Evolutionary conservation across 371 early-diverging fungal species (phyloP).

Genomic region (Apophysomyces elegans): DNA sequence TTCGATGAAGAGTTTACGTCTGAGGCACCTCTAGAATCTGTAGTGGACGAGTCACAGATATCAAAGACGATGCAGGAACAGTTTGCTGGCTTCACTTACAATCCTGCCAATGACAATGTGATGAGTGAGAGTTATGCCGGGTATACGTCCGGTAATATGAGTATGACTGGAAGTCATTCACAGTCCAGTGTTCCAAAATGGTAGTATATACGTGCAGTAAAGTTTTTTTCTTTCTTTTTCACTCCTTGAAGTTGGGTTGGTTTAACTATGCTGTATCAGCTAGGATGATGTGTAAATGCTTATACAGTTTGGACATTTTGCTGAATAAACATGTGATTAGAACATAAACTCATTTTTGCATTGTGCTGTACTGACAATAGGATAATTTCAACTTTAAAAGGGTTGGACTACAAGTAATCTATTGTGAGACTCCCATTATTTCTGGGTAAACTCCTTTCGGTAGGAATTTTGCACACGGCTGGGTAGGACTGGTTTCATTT

Average conservation of each 20-base stretch:
- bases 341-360: too few species aligned
- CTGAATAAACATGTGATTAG: too few species aligned
- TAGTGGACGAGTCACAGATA: conserved; percentile 79
- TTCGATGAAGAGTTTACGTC: conserved; percentile 84
- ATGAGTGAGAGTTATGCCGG: conserved; percentile 47
- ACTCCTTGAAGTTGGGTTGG: not conserved
- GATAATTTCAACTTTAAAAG: too few species aligned
- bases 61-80: conserved; percentile 92
- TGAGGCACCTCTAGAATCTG: conserved; percentile 88
- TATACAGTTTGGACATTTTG: too few species aligned
- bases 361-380: too few species aligned
- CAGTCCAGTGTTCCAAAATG: conserved; percentile 28
- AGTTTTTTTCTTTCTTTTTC: not conserved
- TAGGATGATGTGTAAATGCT: too few species aligned
- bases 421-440: not conserved
- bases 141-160: conserved; percentile 21
- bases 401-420: too few species aligned
- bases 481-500: too few species aligned
- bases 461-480: too few species aligned
- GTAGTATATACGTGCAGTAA: conserved; percentile 11
- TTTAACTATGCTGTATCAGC: not conserved
- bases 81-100: conserved; percentile 87
- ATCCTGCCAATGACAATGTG: conserved; percentile 48
- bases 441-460: not conserved
- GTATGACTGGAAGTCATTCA: conserved; percentile 21